phyloP scores from a whole-genome alignment of 1,139 yeast genomes.

The Suhomyces choctaworum region DNA sequence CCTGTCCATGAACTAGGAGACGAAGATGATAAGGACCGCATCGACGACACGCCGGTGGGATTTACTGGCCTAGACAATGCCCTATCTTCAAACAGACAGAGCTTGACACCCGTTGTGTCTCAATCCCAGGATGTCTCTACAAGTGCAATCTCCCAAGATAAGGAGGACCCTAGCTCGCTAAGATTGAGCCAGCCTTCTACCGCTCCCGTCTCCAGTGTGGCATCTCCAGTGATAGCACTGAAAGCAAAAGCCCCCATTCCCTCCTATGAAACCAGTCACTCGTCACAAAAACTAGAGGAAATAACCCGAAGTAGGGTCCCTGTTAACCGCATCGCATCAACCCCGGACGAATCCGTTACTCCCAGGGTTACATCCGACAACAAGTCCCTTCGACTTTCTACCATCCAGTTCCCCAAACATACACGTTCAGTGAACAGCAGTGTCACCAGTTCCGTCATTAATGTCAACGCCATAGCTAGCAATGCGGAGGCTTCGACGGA shows the following conservation, averaged over 20 bases:
- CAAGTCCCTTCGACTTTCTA: conserved; percentile 32
- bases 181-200: neutral
- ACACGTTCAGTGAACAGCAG: conserved; percentile 20
- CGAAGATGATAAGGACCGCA: conserved; percentile 4
- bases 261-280: neutral
- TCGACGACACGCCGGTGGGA: conserved; percentile 9
- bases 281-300: conserved; percentile 2
- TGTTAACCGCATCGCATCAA: neutral
- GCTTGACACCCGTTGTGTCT: conserved; percentile 1
- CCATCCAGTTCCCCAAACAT: conserved; percentile 20
- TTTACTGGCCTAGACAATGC: neutral
- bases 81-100: neutral
- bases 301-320: neutral
- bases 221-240: neutral
- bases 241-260: neutral
- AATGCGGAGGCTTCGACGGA: neutral
- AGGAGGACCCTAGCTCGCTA: neutral
- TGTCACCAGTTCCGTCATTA: conserved; percentile 34
- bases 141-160: neutral
- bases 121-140: neutral
- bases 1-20: conserved; percentile 1
- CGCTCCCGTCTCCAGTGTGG: neutral
- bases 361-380: conserved; percentile 37
- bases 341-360: conserved; percentile 3
- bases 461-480: conserved; percentile 28